A percentile compares a stretch with the other conserved stretches of the same genome.
Conservation (phyloP, 2,329 filamentous ascomycete species). For the Scolecobasidium constrictum region DNA sequence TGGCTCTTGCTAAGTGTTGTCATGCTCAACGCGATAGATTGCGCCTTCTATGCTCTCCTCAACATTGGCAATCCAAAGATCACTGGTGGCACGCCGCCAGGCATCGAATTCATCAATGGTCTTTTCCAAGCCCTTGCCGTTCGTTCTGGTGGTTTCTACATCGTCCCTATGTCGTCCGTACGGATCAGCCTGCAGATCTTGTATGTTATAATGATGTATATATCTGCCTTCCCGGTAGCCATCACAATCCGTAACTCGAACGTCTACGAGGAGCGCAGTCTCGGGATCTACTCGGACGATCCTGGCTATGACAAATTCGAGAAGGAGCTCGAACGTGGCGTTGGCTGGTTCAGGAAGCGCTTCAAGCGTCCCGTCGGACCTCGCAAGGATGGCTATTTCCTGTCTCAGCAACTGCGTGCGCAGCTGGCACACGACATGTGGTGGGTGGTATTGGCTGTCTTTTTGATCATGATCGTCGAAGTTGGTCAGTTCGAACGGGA, state of each 20-base stretch:
- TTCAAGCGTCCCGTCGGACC: conserved; percentile 1
- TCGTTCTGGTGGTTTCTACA: conserved; percentile 38
- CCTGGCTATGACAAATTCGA: conserved; percentile 14
- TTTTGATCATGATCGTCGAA: conserved; percentile 36
- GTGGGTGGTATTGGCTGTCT: conserved; percentile 33
- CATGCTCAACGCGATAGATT: conserved; percentile 43
- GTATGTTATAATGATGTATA: conserved; percentile 57
- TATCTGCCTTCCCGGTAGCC: conserved; percentile 49
- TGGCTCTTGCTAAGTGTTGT: conserved; percentile 41
- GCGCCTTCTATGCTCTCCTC: conserved; percentile 39
- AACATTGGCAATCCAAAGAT: conserved; percentile 45
- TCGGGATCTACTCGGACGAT: conserved; percentile 46
- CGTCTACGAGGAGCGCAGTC: conserved; percentile 49
- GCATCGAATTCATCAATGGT: conserved; percentile 41
- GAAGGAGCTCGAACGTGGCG: background rate
- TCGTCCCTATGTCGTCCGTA: conserved; percentile 38
- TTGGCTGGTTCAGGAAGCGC: conserved; percentile 5
- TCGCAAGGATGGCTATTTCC: conserved; percentile 24
- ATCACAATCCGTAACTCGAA: conserved; percentile 48
- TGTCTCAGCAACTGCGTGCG: conserved; percentile 32
- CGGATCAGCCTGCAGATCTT: conserved; percentile 47
- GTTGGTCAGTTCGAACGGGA: conserved; percentile 22
- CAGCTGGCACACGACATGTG: conserved; percentile 37
- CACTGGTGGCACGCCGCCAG: conserved; percentile 28
- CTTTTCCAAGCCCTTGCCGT: conserved; percentile 48